These are phyloP conservation scores for Globisporangium alternatum DNA, from an alignment of 352 stramenopile genomes.

Conservation along the genomic window DNA sequence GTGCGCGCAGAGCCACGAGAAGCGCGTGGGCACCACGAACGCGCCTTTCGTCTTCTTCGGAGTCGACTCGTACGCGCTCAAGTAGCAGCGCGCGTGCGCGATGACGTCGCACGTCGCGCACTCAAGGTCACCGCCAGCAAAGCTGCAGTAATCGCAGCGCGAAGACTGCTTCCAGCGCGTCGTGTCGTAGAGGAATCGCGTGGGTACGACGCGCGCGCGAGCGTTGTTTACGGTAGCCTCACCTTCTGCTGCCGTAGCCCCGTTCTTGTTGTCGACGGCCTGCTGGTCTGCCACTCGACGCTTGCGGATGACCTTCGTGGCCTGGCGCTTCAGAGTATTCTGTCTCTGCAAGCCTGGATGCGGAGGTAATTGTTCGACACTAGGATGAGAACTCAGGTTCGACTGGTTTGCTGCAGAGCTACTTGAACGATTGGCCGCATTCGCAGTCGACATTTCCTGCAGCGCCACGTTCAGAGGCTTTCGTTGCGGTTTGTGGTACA, in stretches of 20 bases:
- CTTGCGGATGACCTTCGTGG: slow-evolving; percentile 18
- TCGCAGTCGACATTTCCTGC: slow-evolving; percentile 23
- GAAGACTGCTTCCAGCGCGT: slow-evolving; percentile 31
- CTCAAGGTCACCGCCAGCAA: slow-evolving; percentile 55
- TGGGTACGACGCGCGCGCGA: slow-evolving; percentile 22
- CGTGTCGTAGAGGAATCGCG: slow-evolving; percentile 49
- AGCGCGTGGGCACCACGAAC: slow-evolving; percentile 53
- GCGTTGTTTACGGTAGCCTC: background rate
- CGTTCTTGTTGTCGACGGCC: background rate
- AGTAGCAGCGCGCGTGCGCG: slow-evolving; percentile 54
- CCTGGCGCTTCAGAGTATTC: slow-evolving; percentile 18
- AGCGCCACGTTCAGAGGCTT: slow-evolving; percentile 29
- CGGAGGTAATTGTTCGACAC: background rate
- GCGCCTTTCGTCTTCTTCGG: slow-evolving; percentile 43
- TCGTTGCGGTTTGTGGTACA: slow-evolving; percentile 34
- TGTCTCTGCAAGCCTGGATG: background rate
- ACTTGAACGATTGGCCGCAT: background rate
- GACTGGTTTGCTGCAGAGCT: background rate
- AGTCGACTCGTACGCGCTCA: slow-evolving; percentile 34
- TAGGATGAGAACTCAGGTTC: background rate
- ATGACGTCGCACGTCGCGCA: slow-evolving; percentile 67
- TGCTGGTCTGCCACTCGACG: slow-evolving; percentile 3
- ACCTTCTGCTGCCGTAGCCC: background rate
- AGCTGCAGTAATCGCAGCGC: slow-evolving; percentile 66
- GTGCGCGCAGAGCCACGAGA: slow-evolving; percentile 57